phyloP scores from a whole-genome alignment of 345 rosid species.

The Eucalyptus pauciflora region DNA sequence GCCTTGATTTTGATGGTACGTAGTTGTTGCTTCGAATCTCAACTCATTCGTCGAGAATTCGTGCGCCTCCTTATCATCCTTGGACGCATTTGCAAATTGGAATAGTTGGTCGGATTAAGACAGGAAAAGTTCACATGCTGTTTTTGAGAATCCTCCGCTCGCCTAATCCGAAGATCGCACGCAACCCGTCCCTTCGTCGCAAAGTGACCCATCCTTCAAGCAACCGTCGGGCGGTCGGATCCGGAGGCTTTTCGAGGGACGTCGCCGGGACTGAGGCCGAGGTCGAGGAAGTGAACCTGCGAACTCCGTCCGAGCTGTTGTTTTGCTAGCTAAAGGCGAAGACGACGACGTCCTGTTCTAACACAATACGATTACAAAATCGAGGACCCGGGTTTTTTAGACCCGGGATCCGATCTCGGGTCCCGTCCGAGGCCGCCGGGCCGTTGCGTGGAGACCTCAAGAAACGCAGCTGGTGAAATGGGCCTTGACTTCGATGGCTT shows the following conservation, averaged over 20 bases:
- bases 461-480: not conserved
- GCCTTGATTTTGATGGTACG: not conserved
- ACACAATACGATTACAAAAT: not conserved
- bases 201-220: not conserved
- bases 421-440: not conserved
- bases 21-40: not conserved
- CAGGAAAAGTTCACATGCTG: not conserved
- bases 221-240: fast-evolving
- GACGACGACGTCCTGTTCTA: not conserved
- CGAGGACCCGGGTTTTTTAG: not conserved
- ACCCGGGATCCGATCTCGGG: not conserved
- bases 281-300: not conserved
- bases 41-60: not conserved
- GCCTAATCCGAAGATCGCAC: not conserved
- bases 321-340: not conserved
- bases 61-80: not conserved
- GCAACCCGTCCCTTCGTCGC: not conserved
- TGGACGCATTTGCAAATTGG: not conserved
- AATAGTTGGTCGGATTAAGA: not conserved
- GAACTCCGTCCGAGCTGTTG: not conserved
- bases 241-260: too few species aligned
- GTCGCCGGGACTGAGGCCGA: not conserved
- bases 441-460: not conserved
- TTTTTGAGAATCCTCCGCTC: not conserved
- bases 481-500: not conserved